Evolutionary conservation across 2,329 filamentous ascomycete genomes (phyloP).

Genomic region (Cercospora sp.): DNA sequence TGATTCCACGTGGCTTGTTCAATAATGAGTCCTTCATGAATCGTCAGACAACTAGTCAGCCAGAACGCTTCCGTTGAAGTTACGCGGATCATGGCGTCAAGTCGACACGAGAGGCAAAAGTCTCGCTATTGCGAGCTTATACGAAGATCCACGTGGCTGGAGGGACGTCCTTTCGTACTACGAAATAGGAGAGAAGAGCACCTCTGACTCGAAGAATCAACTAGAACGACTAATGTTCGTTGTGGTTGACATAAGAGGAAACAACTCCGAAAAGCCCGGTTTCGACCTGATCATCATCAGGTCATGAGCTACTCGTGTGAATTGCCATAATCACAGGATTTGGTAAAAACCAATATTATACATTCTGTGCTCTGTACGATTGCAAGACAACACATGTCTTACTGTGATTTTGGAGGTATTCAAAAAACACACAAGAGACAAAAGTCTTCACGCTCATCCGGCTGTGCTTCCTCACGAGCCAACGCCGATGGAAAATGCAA

Average conservation of each 20-base stretch:
- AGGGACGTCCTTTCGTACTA: not conserved
- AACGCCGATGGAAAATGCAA: not conserved
- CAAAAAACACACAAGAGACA: not conserved
- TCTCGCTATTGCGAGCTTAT: not conserved
- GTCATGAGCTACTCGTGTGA: not conserved
- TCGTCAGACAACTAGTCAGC: not conserved
- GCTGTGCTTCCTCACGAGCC: not conserved
- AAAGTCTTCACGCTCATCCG: not conserved
- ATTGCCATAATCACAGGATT: not conserved
- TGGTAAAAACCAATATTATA: not conserved
- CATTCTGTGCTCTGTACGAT: conserved; percentile 7
- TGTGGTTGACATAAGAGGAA: not conserved
- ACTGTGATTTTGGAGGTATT: not conserved
- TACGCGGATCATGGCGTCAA: not conserved
- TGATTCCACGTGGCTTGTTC: not conserved
- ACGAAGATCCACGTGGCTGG: not conserved
- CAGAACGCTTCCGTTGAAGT: not conserved
- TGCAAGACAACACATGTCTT: not conserved
- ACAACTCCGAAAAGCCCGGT: not conserved
- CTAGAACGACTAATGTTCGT: not conserved
- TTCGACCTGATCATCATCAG: not conserved
- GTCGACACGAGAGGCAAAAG: not conserved
- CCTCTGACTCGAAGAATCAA: not conserved
- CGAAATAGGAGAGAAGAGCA: not conserved
- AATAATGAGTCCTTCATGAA: not conserved